Percentiles rank a stretch among this genome's conserved stretches.
Evolutionary conservation across 1,139 yeast species (phyloP).

Genomic region (Hansenula anomala): DNA sequence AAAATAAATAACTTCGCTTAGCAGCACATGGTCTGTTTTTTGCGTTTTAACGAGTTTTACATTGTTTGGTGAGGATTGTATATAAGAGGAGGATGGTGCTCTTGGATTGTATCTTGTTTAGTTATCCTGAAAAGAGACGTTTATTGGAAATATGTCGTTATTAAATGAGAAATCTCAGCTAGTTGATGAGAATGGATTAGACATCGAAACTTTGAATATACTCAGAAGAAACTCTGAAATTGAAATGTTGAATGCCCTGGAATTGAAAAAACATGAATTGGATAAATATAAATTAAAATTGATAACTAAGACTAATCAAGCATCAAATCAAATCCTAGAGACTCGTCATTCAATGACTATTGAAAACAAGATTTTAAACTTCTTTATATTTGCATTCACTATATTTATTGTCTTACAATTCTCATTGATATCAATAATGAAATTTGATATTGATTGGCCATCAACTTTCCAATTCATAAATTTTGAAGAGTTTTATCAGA

Average conservation of each 20-base stretch:
- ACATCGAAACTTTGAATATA: too few relatives aligned
- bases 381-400: conserved; percentile 14
- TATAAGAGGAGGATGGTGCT: too few relatives aligned
- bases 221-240: conserved; percentile 3
- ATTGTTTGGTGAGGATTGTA: too few relatives aligned
- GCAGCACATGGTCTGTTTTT: too few relatives aligned
- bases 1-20: too few relatives aligned
- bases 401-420: conserved; percentile 15
- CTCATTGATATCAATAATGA: conserved; percentile 12
- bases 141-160: too few relatives aligned
- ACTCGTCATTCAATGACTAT: conserved; percentile 10
- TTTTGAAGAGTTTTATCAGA: conserved; percentile 9
- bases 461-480: conserved; percentile 2
- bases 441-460: conserved; percentile 8
- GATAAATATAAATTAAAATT: background rate
- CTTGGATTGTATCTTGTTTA: too few relatives aligned
- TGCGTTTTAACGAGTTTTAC: too few relatives aligned
- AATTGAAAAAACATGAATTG: background rate
- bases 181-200: too few relatives aligned
- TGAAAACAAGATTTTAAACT: conserved; percentile 17
- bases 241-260: background rate
- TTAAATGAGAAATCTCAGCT: too few relatives aligned
- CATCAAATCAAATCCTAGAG: conserved; percentile 14
- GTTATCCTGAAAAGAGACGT: too few relatives aligned
- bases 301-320: background rate